Percentiles rank a stretch among this genome's conserved stretches.
phyloP scores from a whole-genome alignment of 345 rosid genomes.

The Gynandropsis gynandra region DNA sequence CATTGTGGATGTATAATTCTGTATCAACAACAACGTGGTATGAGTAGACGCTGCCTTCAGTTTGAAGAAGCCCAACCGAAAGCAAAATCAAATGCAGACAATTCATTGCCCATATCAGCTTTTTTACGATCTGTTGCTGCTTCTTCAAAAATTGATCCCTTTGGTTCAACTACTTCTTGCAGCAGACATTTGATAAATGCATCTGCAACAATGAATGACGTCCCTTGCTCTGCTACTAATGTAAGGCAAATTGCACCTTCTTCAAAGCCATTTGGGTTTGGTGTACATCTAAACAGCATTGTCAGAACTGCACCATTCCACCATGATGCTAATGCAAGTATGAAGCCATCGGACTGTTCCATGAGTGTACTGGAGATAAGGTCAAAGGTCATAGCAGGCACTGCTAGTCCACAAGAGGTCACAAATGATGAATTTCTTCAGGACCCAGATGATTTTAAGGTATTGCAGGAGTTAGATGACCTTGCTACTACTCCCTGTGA shows the following conservation, averaged over 20 bases:
- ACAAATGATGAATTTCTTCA: constrained; percentile 23
- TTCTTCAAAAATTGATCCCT: constrained; percentile 16
- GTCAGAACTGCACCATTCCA: constrained; percentile 25
- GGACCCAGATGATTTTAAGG: constrained; percentile 21
- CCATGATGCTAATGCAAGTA: constrained; percentile 20
- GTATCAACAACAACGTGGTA: constrained; percentile 37
- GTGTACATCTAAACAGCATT: constrained; percentile 55
- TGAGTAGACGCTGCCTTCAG: constrained; percentile 62
- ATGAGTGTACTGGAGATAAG: constrained; percentile 6
- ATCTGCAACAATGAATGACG: constrained; percentile 12
- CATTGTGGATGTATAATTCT: too few species aligned
- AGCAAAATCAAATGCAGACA: constrained; percentile 9
- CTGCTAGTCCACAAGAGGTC: constrained; percentile 10
- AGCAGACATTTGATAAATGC: constrained; percentile 23
- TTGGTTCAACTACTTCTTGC: constrained; percentile 14
- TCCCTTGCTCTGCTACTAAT: constrained; percentile 14
- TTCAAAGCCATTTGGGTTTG: constrained; percentile 45
- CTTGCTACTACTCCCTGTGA: constrained; percentile 27
- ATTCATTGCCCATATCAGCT: constrained; percentile 21
- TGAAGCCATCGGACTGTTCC: constrained; percentile 13
- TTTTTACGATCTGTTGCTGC: constrained; percentile 20
- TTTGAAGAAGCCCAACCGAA: constrained; percentile 40
- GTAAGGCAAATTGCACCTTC: constrained; percentile 27
- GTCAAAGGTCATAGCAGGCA: constrained; percentile 6
- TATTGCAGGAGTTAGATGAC: constrained; percentile 16